A percentile compares a stretch with the other conserved stretches of the same genome.
These are phyloP conservation scores for Infundibulicybe gibba DNA, from an alignment of 768 basidiomycete species.

Conservation along the genomic window DNA sequence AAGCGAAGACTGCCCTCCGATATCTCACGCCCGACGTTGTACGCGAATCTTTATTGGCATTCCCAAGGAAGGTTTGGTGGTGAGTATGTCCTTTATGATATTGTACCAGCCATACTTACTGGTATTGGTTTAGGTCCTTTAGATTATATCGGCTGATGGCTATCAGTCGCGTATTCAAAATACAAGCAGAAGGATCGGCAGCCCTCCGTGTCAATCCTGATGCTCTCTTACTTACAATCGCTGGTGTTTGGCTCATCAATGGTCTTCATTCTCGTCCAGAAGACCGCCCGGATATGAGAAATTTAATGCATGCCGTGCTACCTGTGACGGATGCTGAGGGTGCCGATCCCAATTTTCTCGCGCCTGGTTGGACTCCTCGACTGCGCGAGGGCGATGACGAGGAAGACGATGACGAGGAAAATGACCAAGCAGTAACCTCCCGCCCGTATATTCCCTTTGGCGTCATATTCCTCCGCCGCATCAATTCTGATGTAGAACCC, in stretches of 20 bases:
- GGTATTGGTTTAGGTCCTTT: slow-evolving; percentile 4
- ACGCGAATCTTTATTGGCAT: slow-evolving; percentile 1
- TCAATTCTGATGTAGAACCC: not conserved
- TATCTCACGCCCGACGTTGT: not conserved
- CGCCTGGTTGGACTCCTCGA: not conserved
- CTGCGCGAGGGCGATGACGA: slow-evolving; percentile 8
- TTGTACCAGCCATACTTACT: no score
- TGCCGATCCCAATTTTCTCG: not conserved
- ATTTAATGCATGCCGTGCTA: slow-evolving; percentile 9
- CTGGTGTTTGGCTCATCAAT: slow-evolving; percentile 11
- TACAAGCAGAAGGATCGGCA: not conserved
- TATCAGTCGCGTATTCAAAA: not conserved
- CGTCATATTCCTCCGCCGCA: slow-evolving; percentile 7
- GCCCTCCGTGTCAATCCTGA: not conserved
- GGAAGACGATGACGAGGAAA: not conserved
- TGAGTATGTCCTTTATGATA: no score
- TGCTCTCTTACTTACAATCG: slow-evolving; percentile 8
- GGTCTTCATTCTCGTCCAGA: slow-evolving; percentile 13
- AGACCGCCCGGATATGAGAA: slow-evolving; percentile 6
- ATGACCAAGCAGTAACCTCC: no score
- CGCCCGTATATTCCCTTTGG: slow-evolving; percentile 8
- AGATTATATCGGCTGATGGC: not conserved
- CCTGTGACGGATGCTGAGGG: slow-evolving; percentile 4
- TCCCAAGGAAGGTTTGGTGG: slow-evolving; percentile 7
- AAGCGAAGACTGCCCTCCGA: not conserved